Evolutionary conservation across 1,284 basidiomycete genomes (phyloP), one percentile per base, ranked within the genome.

Genomic region (Tilletia walkeri): DNA sequence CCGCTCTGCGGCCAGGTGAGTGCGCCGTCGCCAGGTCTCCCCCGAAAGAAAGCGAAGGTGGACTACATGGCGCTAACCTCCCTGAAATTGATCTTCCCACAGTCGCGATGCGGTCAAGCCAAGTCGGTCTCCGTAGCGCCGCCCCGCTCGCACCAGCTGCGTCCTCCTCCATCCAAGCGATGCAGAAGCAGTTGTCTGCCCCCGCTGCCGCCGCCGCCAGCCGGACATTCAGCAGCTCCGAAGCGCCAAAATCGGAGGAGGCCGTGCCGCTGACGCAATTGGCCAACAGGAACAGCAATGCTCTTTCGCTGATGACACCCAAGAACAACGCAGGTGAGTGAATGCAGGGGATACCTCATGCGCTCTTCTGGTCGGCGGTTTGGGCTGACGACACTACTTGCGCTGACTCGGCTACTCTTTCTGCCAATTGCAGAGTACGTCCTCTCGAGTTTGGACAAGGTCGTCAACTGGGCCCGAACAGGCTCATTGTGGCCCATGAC

Each of bases 401-500:
- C 18, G 48, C 38, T 24, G 34, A 59, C 54, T 34, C n/a, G 54
- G 59, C 4, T 45, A 7, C 41, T 45, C 41, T 14, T 48, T 73
- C 50, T 18, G 20, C n/a, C n/a, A 9, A n/a, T 14, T 36, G 3
- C 85, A 93, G 95, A 99, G 86, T 99, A 98, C 88, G 94, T 97
- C 0, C 87, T 99, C 56, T 93, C 94, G 0, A 95, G 94, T 0
- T 86, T 97, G 72, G 95, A 99, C 87, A 98, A 98, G 87, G 88
- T 99, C 56, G 92, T 91, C 80, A 99, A 99, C 85, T 99, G 95
- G 95, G 95, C 91, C 16, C 88, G 95, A 71, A 95, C 98, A 86
- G 91, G 95, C 70, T 96, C 93, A 41, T 95, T 98, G 90, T 99
- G 96, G 96, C 96, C 96, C 56, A 96, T 99, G 94, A 98, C 95